Base-by-base conservation (phyloP, 2,329 filamentous ascomycete species). In the Hymenoscyphus albidus region DNA sequence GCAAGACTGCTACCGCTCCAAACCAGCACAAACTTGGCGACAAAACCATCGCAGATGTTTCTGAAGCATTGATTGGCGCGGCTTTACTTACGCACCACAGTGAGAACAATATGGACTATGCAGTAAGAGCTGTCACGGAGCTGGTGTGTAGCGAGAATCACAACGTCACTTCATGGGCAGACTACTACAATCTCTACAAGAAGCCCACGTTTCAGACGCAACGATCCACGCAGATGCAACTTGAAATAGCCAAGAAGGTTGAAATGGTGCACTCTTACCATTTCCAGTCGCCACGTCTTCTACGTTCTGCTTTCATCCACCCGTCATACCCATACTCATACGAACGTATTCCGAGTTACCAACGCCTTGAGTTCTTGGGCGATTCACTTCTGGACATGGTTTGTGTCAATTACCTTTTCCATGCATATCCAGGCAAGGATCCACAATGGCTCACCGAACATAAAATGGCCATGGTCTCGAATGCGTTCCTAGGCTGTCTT, bases 381-480 rank as follows among this genome's bases (percentile, higher is more conserved):
- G 95, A 98, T 74, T 87, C 94, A 0, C 81, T 98, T 1, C 86
- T 96, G 1, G 93, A 97, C 74, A 90, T 94, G 86, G 89, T 83
- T 12, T 92, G 89, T 71, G 88, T 98, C 62, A 90, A 93, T 70
- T 87, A 91, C 71, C 82, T 99, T 3, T 98, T 92, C 78, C 83
- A 87, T 70, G 82, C 81, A 3, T 92, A 90, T 70, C 92, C 93
- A 0, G 80, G 85, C 61, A 91, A 89, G 64, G 93, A 97, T 72
- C 94, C 95, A 0, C 93, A 98, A 75, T 98, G 94, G 94, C 82
- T 99, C 65, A 98, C 95, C 0, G 95, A 98, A 77, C 94, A 98
- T 82, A 98, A 98, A 79, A 97, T 96, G 88, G 92, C 93, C n/a
- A 97, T 99, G 91, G 93, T 95, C 0, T 95, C 92, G 62, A 99